A percentile compares a stretch with the other conserved stretches of the same genome.
Conservation (phyloP, 768 basidiomycete species). For the Candolleomyces aberdarensis region DNA sequence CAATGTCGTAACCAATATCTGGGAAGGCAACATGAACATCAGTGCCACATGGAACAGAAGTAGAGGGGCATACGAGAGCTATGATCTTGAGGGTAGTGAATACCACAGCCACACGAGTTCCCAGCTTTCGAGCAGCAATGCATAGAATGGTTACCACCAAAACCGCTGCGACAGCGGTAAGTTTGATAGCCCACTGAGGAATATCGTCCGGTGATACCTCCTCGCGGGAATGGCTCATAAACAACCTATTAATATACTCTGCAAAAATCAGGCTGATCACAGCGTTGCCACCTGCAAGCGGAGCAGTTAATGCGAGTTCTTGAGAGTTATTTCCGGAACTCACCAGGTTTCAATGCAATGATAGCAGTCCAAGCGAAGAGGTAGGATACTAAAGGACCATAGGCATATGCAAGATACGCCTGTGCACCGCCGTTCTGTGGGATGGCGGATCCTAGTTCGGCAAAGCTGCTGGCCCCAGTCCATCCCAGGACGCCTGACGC, state of each 20-base stretch:
- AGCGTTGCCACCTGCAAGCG: conserved; percentile 59
- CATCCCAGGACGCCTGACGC: conserved; percentile 81
- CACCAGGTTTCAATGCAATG: conserved; percentile 81
- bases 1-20: conserved; percentile 72
- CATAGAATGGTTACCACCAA: conserved; percentile 73
- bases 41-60: neutral
- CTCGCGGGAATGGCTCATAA: conserved; percentile 71
- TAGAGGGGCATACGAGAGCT: conserved; percentile 51
- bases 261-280: conserved; percentile 88
- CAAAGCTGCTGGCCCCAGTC: conserved; percentile 95
- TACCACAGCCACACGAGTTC: conserved; percentile 79
- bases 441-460: conserved; percentile 87
- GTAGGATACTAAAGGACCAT: conserved; percentile 83
- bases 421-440: conserved; percentile 73
- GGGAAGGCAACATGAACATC: conserved; percentile 1
- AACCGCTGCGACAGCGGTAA: conserved; percentile 76
- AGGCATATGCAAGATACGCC: conserved; percentile 86
- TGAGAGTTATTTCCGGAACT: conserved; percentile 7
- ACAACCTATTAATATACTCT: conserved; percentile 88
- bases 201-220: conserved; percentile 75
- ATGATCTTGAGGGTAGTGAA: conserved; percentile 83
- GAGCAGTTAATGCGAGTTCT: neutral
- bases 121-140: conserved; percentile 71
- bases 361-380: conserved; percentile 96
- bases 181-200: conserved; percentile 89